These are phyloP conservation scores for Backusella australiensis DNA, from an alignment of 192 early-diverging fungal species.

Conservation along the genomic window DNA sequence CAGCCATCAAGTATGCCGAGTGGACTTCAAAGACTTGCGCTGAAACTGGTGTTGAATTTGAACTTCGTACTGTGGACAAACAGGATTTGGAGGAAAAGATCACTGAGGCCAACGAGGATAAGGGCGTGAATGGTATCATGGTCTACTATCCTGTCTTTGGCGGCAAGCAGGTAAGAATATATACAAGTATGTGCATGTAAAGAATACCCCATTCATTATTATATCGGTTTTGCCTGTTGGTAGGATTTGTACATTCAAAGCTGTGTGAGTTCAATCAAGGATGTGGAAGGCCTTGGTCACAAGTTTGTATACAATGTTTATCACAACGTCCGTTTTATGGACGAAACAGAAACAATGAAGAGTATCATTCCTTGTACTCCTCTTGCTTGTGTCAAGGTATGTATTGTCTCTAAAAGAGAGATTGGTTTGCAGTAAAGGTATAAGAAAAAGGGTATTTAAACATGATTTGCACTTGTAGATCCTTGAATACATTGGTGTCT, in stretches of 20 bases:
- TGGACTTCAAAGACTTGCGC: conserved; percentile 93
- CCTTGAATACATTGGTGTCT: conserved; percentile 93
- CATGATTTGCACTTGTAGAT: conserved; percentile 43
- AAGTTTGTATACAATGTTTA: conserved; percentile 97
- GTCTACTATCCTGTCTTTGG: conserved; percentile 99
- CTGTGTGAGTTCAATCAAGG: conserved; percentile 83
- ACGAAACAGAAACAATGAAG: conserved; percentile 78
- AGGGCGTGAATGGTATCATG: conserved; percentile 89
- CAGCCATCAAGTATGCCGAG: conserved; percentile 90
- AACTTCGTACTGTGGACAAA: conserved; percentile 79
- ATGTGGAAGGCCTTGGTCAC: conserved; percentile 96
- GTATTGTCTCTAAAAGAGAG: neutral
- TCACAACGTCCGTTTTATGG: conserved; percentile 78
- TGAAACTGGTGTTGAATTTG: conserved; percentile 89
- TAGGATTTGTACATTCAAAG: conserved; percentile 94
- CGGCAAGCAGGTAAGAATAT: conserved; percentile 66
- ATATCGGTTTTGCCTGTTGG: neutral
- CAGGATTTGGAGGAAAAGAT: conserved; percentile 85
- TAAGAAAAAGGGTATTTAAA: neutral
- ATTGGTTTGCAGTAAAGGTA: neutral
- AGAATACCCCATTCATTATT: neutral
- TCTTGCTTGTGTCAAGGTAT: conserved; percentile 91
- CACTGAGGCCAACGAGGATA: conserved; percentile 86
- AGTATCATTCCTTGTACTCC: conserved; percentile 99
- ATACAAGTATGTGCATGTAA: neutral